phyloP scores from a whole-genome alignment of 176 grass and related monocot species.

The Oryza rufipogon region DNA sequence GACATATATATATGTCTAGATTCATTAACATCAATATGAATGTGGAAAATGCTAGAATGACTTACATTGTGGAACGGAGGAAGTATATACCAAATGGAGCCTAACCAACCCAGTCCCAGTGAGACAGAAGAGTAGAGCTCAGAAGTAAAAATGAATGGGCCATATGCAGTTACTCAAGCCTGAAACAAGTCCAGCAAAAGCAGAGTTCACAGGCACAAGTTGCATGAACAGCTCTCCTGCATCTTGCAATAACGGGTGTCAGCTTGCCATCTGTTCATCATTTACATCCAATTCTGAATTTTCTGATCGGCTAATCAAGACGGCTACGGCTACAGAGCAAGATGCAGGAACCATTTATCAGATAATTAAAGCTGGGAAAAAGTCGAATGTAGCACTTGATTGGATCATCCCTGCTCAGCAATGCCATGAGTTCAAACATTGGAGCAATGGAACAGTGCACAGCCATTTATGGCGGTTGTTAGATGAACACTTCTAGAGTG shows the following conservation, averaged over 20 bases:
- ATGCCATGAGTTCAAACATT: slow-evolving; percentile 6
- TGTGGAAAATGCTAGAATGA: too few relatives aligned
- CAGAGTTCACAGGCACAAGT: not conserved
- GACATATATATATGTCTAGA: too few relatives aligned
- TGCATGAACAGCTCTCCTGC: slow-evolving; percentile 23
- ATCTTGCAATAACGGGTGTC: slow-evolving; percentile 22
- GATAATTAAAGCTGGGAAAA: not conserved
- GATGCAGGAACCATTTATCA: slow-evolving; percentile 6
- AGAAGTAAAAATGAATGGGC: slow-evolving; percentile 9
- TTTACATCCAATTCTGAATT: not conserved
- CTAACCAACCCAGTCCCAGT: not conserved
- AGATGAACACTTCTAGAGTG: too few relatives aligned
- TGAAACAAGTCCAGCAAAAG: slow-evolving; percentile 4
- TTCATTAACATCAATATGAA: too few relatives aligned
- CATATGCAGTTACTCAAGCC: slow-evolving; percentile 14
- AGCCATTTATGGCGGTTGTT: slow-evolving; percentile 37
- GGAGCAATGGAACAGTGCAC: slow-evolving; percentile 11
- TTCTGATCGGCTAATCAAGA: not conserved
- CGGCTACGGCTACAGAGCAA: not conserved
- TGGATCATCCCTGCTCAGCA: slow-evolving; percentile 28
- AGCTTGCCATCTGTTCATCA: slow-evolving; percentile 10
- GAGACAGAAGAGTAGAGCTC: not conserved
- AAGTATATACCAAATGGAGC: not conserved
- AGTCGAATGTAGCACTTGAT: slow-evolving; percentile 16
- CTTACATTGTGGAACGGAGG: too few relatives aligned